Conservation (phyloP, 305 asterid genomes). For the Caryopteris hybrid region DNA sequence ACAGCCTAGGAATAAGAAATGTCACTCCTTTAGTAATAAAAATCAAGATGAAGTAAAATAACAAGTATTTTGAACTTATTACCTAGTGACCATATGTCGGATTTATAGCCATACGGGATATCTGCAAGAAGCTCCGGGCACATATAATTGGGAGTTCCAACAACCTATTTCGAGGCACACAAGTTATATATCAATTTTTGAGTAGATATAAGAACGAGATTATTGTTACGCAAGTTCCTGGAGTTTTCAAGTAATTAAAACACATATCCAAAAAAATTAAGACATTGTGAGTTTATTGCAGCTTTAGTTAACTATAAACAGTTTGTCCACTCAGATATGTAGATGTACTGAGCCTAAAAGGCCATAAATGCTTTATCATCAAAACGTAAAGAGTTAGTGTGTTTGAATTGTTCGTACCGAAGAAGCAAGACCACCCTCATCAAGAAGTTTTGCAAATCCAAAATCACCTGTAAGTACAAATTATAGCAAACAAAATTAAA, state of each 20-base stretch:
- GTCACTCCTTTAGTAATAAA: not conserved
- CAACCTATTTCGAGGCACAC: slow-evolving; percentile 42
- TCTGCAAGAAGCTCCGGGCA: slow-evolving; percentile 89
- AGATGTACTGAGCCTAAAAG: too few species aligned
- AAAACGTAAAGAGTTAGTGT: not conserved
- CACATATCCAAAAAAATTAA: too few species aligned
- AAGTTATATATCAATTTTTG: not conserved
- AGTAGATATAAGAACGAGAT: not conserved
- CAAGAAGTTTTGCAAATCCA: slow-evolving; percentile 76
- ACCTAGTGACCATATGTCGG: slow-evolving; percentile 96
- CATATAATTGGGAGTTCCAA: slow-evolving; percentile 79
- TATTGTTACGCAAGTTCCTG: not conserved
- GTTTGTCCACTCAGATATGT: too few species aligned
- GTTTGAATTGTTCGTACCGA: slow-evolving; percentile 46
- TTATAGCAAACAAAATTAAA: slow-evolving; percentile 2
- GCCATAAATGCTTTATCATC: not conserved
- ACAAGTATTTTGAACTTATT: slow-evolving; percentile 7
- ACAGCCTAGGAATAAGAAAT: slow-evolving; percentile 46
- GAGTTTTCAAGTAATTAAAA: too few species aligned
- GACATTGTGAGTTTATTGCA: too few species aligned
- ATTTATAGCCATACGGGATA: slow-evolving; percentile 83
- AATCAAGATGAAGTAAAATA: not conserved
- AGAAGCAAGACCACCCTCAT: slow-evolving; percentile 66
- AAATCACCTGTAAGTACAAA: slow-evolving; percentile 63
- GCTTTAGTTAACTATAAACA: too few species aligned